Conservation (phyloP, 2,329 filamentous ascomycete genomes). For the Exophiala phaeomuriformis region DNA sequence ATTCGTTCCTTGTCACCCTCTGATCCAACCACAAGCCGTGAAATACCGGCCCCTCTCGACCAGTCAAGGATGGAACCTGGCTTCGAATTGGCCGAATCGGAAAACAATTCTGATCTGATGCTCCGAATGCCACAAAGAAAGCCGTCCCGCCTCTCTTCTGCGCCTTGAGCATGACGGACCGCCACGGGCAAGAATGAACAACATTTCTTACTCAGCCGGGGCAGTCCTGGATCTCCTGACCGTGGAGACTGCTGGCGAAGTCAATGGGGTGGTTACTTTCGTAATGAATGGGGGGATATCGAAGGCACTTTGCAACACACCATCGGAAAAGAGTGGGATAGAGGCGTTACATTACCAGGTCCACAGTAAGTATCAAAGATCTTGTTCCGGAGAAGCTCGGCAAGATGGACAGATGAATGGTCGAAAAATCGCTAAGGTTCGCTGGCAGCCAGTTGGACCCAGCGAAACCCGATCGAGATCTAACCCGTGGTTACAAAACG, state of each 20-base stretch:
- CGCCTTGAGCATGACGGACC: background rate
- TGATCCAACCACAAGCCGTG: background rate
- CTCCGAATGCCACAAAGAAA: background rate
- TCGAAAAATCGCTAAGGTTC: background rate
- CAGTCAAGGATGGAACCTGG: conserved; percentile 2
- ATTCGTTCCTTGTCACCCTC: background rate
- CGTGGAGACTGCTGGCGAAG: background rate
- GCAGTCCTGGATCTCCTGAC: conserved; percentile 4
- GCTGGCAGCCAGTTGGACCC: background rate
- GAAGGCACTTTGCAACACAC: no score
- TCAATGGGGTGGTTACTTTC: background rate
- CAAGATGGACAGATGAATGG: background rate
- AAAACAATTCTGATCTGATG: conserved; percentile 1
- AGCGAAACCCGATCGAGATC: background rate
- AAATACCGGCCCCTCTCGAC: background rate
- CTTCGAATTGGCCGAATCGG: conserved; percentile 6
- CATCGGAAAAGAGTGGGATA: background rate
- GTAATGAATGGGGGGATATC: no score
- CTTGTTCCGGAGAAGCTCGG: background rate
- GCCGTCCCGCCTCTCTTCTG: background rate
- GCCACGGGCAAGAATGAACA: background rate
- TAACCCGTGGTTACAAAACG: background rate
- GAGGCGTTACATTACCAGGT: background rate
- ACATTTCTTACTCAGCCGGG: background rate
- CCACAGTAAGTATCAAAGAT: background rate